Evolutionary conservation across 176 grass and related monocot genomes (phyloP).

Genomic region (Phoenix dactylifera): DNA sequence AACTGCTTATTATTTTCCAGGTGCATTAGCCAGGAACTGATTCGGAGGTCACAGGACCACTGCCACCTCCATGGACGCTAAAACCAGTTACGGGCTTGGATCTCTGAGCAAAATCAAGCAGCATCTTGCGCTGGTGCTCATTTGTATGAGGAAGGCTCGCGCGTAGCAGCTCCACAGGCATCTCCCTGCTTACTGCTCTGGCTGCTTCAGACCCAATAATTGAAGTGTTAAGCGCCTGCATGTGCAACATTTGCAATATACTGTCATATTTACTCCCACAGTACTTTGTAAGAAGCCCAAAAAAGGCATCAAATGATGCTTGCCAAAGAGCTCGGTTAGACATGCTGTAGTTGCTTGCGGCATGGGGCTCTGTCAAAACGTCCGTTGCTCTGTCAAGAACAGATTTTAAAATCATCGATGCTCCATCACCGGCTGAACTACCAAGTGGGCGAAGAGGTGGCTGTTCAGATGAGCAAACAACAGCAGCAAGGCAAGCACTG

Average conservation of each 20-base stretch:
- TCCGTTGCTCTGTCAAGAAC: conserved; percentile 86
- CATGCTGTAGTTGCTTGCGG: conserved; percentile 43
- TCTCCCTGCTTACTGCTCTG: conserved; percentile 76
- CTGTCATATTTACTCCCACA: conserved; percentile 91
- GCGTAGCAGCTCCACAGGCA: conserved; percentile 86
- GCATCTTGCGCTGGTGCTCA: conserved; percentile 69
- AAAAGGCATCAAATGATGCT: conserved; percentile 96
- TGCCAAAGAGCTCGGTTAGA: conserved; percentile 91
- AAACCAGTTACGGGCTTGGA: conserved; percentile 54
- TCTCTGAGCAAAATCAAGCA: conserved; percentile 85
- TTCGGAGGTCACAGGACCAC: conserved; percentile 50
- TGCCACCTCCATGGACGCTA: conserved; percentile 34
- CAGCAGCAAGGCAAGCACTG: conserved; percentile 91
- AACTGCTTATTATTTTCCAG: background rate
- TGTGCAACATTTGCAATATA: conserved; percentile 67
- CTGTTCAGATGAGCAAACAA: conserved; percentile 97
- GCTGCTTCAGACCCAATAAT: conserved; percentile 61
- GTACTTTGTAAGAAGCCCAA: conserved; percentile 86
- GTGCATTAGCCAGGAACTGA: conserved; percentile 69
- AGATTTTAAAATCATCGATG: conserved; percentile 72
- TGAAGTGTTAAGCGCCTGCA: conserved; percentile 38
- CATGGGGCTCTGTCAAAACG: conserved; percentile 62
- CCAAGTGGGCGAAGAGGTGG: conserved; percentile 87
- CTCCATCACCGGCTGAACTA: conserved; percentile 85
- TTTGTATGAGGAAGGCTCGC: conserved; percentile 95